Conservation (phyloP, 139 green algal genomes). For the Monoraphidium neglectum region DNA sequence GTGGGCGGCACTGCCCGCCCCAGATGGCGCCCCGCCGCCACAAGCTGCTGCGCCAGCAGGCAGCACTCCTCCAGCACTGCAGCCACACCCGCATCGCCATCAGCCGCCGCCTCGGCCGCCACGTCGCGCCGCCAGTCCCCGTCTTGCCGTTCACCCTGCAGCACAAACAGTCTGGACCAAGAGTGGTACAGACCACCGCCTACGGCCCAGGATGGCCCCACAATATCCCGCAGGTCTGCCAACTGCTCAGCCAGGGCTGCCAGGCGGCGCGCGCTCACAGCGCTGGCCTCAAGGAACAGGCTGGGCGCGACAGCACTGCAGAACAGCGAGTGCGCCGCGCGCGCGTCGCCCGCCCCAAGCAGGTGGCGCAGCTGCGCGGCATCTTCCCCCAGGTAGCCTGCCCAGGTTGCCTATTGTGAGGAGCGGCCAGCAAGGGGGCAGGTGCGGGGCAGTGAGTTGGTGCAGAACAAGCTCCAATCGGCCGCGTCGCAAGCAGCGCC, state of each 20-base stretch:
- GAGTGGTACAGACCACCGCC: background rate
- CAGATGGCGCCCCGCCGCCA: slow-evolving; percentile 11
- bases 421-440: too few relatives aligned
- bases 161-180: background rate
- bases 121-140: background rate
- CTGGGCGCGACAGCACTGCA: background rate
- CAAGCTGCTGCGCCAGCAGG: slow-evolving; percentile 17
- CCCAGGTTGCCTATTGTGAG: slow-evolving; percentile 3
- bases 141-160: background rate
- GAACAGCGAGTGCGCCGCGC: slow-evolving; percentile 4
- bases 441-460: too few relatives aligned
- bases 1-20: background rate
- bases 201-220: background rate
- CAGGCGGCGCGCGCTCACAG: background rate
- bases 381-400: slow-evolving; percentile 3
- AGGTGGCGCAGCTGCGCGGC: slow-evolving; percentile 23
- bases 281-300: background rate
- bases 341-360: slow-evolving; percentile 2
- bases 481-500: too few relatives aligned
- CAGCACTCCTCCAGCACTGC: slow-evolving; percentile 2
- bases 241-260: background rate
- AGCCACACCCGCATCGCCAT: background rate
- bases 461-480: too few relatives aligned
- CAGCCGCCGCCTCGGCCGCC: background rate
- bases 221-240: background rate